Conservation (phyloP, 768 basidiomycete species). For the Suillus subalutaceus region DNA sequence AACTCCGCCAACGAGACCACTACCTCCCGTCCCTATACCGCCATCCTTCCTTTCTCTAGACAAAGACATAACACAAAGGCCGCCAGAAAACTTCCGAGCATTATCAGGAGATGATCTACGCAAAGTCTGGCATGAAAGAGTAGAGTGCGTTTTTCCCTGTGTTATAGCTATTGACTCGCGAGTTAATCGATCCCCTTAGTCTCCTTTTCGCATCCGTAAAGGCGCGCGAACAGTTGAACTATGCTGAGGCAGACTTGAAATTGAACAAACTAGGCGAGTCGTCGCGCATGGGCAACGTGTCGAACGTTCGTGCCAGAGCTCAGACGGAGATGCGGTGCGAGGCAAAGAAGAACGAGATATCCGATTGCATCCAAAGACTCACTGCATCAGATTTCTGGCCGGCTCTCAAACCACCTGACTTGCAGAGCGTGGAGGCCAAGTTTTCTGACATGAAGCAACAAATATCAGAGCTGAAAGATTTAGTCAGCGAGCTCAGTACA, state of each 20-base stretch:
- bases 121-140: constrained; percentile 42
- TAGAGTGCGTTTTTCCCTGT: constrained; percentile 36
- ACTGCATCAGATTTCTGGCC: constrained; percentile 45
- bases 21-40: constrained; percentile 25
- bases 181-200: constrained; percentile 24
- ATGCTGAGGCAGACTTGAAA: constrained; percentile 36
- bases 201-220: constrained; percentile 38
- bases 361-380: constrained; percentile 31
- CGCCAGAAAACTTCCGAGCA: neutral
- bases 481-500: constrained; percentile 25
- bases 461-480: constrained; percentile 32
- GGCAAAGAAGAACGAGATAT: constrained; percentile 37
- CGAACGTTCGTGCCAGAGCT: constrained; percentile 24
- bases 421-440: constrained; percentile 24
- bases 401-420: constrained; percentile 27
- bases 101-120: constrained; percentile 40
- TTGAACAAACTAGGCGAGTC: constrained; percentile 30
- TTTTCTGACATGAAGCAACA: constrained; percentile 30
- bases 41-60: constrained; percentile 13
- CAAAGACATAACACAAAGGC: neutral
- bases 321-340: constrained; percentile 31
- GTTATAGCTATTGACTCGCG: constrained; percentile 5
- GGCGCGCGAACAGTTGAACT: constrained; percentile 35
- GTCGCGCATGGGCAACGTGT: constrained; percentile 23
- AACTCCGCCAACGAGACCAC: neutral